Evolutionary conservation across 441 rosid genomes (phyloP).

Genomic region (Mallotus japonicus): DNA sequence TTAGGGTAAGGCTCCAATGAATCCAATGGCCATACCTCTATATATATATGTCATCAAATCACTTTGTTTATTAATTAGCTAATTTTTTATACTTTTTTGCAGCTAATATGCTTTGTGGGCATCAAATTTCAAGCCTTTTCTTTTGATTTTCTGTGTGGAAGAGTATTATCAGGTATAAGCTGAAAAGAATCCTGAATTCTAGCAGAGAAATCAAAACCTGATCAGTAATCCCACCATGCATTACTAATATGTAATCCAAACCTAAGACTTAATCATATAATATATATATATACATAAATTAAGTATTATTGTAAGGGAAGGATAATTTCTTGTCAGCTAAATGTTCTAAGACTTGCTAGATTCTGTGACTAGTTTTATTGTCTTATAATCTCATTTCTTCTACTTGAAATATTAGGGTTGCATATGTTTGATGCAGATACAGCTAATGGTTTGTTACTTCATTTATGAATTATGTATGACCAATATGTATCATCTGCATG

Average conservation of each 20-base stretch:
- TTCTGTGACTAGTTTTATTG: slow-evolving; percentile 6
- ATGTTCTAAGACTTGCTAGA: slow-evolving; percentile 14
- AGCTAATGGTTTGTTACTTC: neutral
- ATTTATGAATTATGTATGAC: neutral
- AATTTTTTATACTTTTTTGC: slow-evolving; percentile 5
- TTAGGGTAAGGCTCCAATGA: slow-evolving; percentile 49
- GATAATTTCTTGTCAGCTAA: slow-evolving; percentile 9
- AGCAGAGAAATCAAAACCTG: slow-evolving; percentile 14
- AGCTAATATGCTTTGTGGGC: slow-evolving; percentile 23
- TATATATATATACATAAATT: neutral
- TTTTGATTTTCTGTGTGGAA: slow-evolving; percentile 16
- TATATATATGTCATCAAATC: neutral
- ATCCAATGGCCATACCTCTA: neutral
- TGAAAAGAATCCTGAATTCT: slow-evolving; percentile 7
- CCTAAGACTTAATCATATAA: slow-evolving; percentile 21
- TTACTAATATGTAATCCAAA: slow-evolving; percentile 18
- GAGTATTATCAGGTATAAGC: slow-evolving; percentile 19
- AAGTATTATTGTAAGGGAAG: slow-evolving; percentile 17
- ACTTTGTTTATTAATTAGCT: neutral
- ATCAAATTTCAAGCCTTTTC: neutral
- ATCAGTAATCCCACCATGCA: slow-evolving; percentile 9
- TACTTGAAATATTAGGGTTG: neutral
- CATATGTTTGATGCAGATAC: neutral
- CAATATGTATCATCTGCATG: neutral
- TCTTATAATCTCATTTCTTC: neutral